Evolutionary conservation across 148 eudicot species (phyloP).

Genomic region (Vaccinium corymbosum): DNA sequence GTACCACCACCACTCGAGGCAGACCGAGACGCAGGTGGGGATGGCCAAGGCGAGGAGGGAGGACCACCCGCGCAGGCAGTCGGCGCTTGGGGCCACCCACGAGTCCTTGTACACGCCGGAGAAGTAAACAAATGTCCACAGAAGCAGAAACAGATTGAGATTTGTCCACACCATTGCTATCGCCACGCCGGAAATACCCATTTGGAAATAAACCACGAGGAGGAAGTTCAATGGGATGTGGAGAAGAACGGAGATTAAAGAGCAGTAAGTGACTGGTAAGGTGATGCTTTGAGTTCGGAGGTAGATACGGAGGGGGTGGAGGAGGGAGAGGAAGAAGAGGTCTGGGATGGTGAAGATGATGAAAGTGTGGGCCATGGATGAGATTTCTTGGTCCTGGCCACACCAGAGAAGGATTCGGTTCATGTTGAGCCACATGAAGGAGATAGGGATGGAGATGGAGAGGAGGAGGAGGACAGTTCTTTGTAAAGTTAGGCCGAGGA

Average conservation of each 20-base stretch:
- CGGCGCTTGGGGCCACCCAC: conserved; percentile 66
- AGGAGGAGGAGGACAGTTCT: conserved; percentile 78
- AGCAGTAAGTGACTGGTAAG: conserved; percentile 65
- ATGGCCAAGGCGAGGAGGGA: conserved; percentile 52
- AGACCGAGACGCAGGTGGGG: conserved; percentile 75
- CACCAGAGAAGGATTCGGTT: conserved; percentile 56
- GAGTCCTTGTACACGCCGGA: conserved; percentile 60
- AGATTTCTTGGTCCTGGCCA: conserved; percentile 73
- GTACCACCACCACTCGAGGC: conserved; percentile 99
- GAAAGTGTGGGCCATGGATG: conserved; percentile 59
- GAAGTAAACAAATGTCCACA: conserved; percentile 43
- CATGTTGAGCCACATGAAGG: conserved; percentile 85
- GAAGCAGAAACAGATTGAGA: conserved; percentile 54
- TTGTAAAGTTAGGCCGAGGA: conserved; percentile 74
- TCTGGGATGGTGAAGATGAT: conserved; percentile 74
- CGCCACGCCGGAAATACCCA: conserved; percentile 75
- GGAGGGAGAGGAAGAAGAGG: conserved; percentile 65
- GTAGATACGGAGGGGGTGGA: conserved; percentile 76
- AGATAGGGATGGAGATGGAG: conserved; percentile 62
- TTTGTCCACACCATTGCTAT: conserved; percentile 66
- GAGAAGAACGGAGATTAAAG: conserved; percentile 49
- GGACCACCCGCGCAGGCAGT: conserved; percentile 75
- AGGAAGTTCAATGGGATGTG: conserved; percentile 71
- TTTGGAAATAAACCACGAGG: conserved; percentile 46
- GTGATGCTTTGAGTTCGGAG: conserved; percentile 74